A percentile compares a stretch with the other conserved stretches of the same genome.
These are phyloP conservation scores for Aspergillus avenaceus DNA, from an alignment of 495 filamentous ascomycete genomes.

Conservation along the genomic window DNA sequence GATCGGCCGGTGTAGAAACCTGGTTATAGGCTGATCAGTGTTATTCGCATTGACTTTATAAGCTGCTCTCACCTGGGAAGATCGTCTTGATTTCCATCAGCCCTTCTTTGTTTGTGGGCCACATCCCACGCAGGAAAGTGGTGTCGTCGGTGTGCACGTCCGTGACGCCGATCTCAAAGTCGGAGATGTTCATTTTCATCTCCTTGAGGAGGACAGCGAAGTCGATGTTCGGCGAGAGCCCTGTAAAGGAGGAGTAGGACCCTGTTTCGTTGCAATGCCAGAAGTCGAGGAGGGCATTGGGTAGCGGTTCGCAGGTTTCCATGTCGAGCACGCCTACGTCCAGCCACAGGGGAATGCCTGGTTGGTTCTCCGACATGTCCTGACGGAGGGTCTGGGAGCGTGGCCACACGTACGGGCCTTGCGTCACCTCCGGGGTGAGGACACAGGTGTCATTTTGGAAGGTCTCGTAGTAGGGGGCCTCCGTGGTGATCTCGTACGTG, in stretches of 20 bases:
- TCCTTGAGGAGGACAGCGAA: slow-evolving; percentile 21
- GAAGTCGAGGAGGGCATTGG: slow-evolving; percentile 49
- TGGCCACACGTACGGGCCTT: slow-evolving; percentile 43
- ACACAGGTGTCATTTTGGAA: slow-evolving; percentile 43
- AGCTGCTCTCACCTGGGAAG: slow-evolving; percentile 43
- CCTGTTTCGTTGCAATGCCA: slow-evolving; percentile 49
- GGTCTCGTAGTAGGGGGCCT: slow-evolving; percentile 18
- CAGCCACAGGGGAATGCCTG: slow-evolving; percentile 46
- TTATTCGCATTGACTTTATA: not conserved
- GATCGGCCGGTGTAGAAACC: slow-evolving; percentile 33
- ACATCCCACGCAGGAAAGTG: slow-evolving; percentile 46
- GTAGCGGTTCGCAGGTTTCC: slow-evolving; percentile 47
- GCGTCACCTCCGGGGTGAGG: slow-evolving; percentile 44
- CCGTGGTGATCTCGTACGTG: slow-evolving; percentile 1
- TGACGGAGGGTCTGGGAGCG: slow-evolving; percentile 28
- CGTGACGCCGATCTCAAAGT: slow-evolving; percentile 9
- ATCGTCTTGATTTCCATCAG: slow-evolving; percentile 46
- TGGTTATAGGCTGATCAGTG: not conserved
- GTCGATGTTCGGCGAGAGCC: slow-evolving; percentile 21
- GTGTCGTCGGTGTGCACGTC: slow-evolving; percentile 26
- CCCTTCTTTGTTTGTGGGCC: slow-evolving; percentile 44
- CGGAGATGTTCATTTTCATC: slow-evolving; percentile 6
- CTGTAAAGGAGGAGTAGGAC: slow-evolving; percentile 47
- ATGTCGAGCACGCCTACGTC: slow-evolving; percentile 55
- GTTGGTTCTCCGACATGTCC: slow-evolving; percentile 48